Conservation (phyloP, 2,329 filamentous ascomycete genomes). For the Aspergillus ibericus region DNA sequence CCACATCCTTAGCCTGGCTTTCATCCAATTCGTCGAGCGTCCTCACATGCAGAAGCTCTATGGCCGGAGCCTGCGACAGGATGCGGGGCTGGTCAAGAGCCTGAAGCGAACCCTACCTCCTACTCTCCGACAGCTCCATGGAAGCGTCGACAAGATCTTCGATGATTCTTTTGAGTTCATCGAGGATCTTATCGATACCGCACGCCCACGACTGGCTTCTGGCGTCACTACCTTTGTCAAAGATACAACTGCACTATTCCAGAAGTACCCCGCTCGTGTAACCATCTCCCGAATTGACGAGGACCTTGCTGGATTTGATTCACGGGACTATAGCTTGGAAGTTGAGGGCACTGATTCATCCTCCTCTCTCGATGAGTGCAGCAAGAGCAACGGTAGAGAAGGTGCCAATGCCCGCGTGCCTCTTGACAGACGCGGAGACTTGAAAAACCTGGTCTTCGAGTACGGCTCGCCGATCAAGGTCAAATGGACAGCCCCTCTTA, state of each 20-base stretch:
- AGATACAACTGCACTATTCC: slow-evolving; percentile 85
- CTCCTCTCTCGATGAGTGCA: slow-evolving; percentile 52
- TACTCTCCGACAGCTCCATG: slow-evolving; percentile 78
- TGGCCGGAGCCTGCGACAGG: slow-evolving; percentile 75
- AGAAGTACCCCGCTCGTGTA: slow-evolving; percentile 81
- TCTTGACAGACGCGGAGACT: slow-evolving; percentile 59
- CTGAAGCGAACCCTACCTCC: slow-evolving; percentile 82
- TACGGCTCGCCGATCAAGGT: slow-evolving; percentile 90
- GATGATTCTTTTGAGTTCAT: slow-evolving; percentile 85
- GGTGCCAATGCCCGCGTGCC: slow-evolving; percentile 68
- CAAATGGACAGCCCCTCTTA: slow-evolving; percentile 82
- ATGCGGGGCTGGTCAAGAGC: slow-evolving; percentile 89
- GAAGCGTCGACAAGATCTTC: slow-evolving; percentile 81
- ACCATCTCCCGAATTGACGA: slow-evolving; percentile 77
- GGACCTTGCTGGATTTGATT: slow-evolving; percentile 76
- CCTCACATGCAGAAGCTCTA: slow-evolving; percentile 99
- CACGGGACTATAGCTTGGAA: slow-evolving; percentile 74
- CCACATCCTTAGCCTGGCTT: slow-evolving; percentile 79
- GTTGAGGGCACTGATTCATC: slow-evolving; percentile 66
- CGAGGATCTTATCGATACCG: slow-evolving; percentile 84
- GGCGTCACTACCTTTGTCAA: slow-evolving; percentile 84
- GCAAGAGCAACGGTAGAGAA: slow-evolving; percentile 70
- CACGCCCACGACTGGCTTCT: slow-evolving; percentile 79
- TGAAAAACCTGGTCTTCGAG: slow-evolving; percentile 76
- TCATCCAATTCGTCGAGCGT: slow-evolving; percentile 90